phyloP scores from a whole-genome alignment of 495 filamentous ascomycete genomes.

The Xylaria scruposa region DNA sequence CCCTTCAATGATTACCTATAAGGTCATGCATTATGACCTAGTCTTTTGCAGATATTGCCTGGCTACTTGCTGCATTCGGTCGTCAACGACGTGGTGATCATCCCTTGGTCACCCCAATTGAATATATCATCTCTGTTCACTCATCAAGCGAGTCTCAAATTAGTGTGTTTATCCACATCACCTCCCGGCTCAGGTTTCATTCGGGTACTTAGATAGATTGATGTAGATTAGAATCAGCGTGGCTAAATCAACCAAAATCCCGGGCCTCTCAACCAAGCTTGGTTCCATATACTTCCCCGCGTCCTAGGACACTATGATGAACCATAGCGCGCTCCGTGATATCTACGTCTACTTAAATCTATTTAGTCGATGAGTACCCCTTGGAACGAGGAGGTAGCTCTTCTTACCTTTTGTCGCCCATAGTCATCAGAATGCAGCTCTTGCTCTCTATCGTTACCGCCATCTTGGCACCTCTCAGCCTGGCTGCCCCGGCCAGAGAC shows the following conservation, averaged over 20 bases:
- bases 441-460: slow-evolving; percentile 37
- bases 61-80: not conserved
- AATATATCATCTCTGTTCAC: not conserved
- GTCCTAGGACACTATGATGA: slow-evolving; percentile 21
- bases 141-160: slow-evolving; percentile 15
- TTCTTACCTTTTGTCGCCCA: slow-evolving; percentile 6
- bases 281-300: slow-evolving; percentile 34
- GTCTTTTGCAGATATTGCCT: not conserved
- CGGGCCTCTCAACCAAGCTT: slow-evolving; percentile 25
- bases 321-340: not conserved
- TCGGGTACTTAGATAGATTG: slow-evolving; percentile 35
- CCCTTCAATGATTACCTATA: not conserved
- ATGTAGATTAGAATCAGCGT: slow-evolving; percentile 33
- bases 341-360: not conserved
- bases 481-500: slow-evolving; percentile 39
- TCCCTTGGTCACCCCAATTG: not conserved
- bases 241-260: slow-evolving; percentile 37
- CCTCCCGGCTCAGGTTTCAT: slow-evolving; percentile 36
- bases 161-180: slow-evolving; percentile 24
- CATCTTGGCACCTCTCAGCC: slow-evolving; percentile 40
- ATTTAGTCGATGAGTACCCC: slow-evolving; percentile 9
- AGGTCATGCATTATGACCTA: not conserved
- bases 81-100: not conserved
- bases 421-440: slow-evolving; percentile 43
- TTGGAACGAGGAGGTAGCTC: slow-evolving; percentile 22